Conservation (phyloP, 768 basidiomycete species). For the Leccinum longicurvipes region DNA sequence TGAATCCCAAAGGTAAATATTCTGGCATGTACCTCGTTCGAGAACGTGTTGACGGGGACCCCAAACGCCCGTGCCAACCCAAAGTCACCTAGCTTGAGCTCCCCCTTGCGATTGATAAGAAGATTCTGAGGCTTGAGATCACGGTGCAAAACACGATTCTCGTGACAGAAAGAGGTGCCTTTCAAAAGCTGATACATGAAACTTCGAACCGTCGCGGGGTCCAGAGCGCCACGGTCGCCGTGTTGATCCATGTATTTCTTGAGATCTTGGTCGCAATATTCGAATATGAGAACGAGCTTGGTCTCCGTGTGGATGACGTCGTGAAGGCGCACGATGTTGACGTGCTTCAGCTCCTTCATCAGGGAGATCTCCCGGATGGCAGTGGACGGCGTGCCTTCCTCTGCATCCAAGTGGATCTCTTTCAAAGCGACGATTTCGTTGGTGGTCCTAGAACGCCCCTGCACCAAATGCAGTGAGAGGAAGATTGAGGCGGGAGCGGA, state of each 20-base stretch:
- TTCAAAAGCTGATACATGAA: constrained; percentile 98
- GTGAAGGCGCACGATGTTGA: constrained; percentile 96
- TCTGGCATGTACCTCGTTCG: constrained; percentile 69
- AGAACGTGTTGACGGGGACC: constrained; percentile 98
- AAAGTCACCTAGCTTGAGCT: constrained; percentile 97
- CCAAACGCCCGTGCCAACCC: constrained; percentile 97
- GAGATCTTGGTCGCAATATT: constrained; percentile 96
- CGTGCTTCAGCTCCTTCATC: constrained; percentile 99
- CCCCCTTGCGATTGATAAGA: constrained; percentile 94
- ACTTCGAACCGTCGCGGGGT: constrained; percentile 82
- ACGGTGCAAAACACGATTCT: constrained; percentile 95
- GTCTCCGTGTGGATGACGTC: constrained; percentile 99
- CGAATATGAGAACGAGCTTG: constrained; percentile 96
- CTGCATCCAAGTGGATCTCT: constrained; percentile 98
- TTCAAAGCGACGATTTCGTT: constrained; percentile 98
- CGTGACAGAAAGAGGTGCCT: constrained; percentile 97
- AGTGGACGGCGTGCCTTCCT: constrained; percentile 98
- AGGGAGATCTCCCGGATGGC: constrained; percentile 98
- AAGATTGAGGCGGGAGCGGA: neutral
- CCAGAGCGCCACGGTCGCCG: constrained; percentile 92
- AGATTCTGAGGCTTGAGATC: constrained; percentile 99
- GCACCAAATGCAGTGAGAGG: constrained; percentile 2
- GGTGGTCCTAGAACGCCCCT: constrained; percentile 96
- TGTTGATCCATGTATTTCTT: constrained; percentile 99
- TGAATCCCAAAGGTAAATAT: neutral